phyloP scores from a whole-genome alignment of 2,329 filamentous ascomycete species.

The Cladobotryum protrusum region DNA sequence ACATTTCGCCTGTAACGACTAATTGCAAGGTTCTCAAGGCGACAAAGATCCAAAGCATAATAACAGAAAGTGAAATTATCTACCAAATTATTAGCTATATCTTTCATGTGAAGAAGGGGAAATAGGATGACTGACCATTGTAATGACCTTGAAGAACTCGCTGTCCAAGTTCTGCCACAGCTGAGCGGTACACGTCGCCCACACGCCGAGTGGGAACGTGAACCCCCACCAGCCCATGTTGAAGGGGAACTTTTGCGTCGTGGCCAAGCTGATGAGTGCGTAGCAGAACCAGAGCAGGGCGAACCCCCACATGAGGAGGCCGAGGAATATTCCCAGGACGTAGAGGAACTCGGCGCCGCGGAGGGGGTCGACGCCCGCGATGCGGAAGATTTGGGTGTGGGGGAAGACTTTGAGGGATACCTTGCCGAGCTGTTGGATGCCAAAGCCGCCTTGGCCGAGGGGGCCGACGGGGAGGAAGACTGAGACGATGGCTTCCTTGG shows the following conservation, averaged over 20 bases:
- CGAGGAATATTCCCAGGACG: constrained; percentile 45
- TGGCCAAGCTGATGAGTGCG: constrained; percentile 35
- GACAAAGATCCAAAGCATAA: constrained; percentile 38
- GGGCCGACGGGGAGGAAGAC: constrained; percentile 63
- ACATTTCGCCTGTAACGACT: constrained; percentile 36
- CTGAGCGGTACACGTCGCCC: constrained; percentile 35
- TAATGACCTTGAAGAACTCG: constrained; percentile 36
- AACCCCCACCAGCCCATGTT: constrained; percentile 45
- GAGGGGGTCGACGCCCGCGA: constrained; percentile 26
- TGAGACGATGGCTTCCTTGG: constrained; percentile 60
- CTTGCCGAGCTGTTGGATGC: constrained; percentile 45
- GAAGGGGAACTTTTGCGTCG: constrained; percentile 36
- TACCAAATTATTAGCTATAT: constrained; percentile 12
- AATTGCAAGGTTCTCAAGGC: constrained; percentile 32
- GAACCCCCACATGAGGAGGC: constrained; percentile 40
- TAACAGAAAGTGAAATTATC: constrained; percentile 36
- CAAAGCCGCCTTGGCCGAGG: constrained; percentile 59
- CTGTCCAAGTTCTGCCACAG: constrained; percentile 37
- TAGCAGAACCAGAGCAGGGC: constrained; percentile 39
- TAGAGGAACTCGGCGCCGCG: constrained; percentile 44
- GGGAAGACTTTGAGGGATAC: constrained; percentile 38
- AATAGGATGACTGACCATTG: constrained; percentile 24
- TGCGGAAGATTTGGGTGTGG: constrained; percentile 38
- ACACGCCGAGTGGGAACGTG: constrained; percentile 41
- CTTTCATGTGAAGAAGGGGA: not conserved